Conservation (phyloP, 306 rosid species). For the Cucumis sativus region Cucumber_9930_V3 NC_026657.2:38074001-38074500, state of each 20-base stretch:
- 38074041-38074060: constrained; percentile 27
- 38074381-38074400: neutral
- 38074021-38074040: constrained; percentile 24
- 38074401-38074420: neutral
- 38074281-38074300: constrained; percentile 29
- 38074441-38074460: neutral
- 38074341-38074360: constrained; percentile 45
- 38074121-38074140: constrained; percentile 11
- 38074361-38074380: constrained; percentile 53
- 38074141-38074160: constrained; percentile 9
- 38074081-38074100: neutral
- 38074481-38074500: neutral
- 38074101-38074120: neutral
- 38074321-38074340: constrained; percentile 51
- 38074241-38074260: constrained; percentile 9
- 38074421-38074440: neutral
- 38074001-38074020: constrained; percentile 30
- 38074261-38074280: constrained; percentile 21
- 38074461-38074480: neutral
- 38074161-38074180: constrained; percentile 15
- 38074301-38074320: constrained; percentile 67
- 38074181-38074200: constrained; percentile 12
- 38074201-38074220: constrained; percentile 12
- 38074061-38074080: constrained; percentile 15
- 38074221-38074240: constrained; percentile 19